Evolutionary conservation across 768 basidiomycete genomes (phyloP).

Genomic region (Suillus placidus): DNA sequence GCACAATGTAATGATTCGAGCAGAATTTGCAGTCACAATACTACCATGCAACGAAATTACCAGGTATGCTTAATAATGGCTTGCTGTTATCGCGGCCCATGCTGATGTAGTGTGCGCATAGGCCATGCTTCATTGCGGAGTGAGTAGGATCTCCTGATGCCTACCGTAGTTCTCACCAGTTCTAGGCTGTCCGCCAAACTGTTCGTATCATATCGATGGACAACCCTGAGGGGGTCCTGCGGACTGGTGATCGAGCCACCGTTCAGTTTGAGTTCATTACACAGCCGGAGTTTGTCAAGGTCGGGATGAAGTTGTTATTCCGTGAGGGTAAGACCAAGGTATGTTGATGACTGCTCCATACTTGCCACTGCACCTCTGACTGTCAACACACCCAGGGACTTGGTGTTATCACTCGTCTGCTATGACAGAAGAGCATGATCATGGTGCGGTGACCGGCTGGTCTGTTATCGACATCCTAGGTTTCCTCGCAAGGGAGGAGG

Average conservation of each 20-base stretch:
- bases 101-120: slow-evolving; percentile 26
- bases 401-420: slow-evolving; percentile 70
- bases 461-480: background rate
- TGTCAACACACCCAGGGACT: slow-evolving; percentile 53
- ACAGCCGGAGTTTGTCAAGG: slow-evolving; percentile 89
- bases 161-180: slow-evolving; percentile 11
- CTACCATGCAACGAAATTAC: slow-evolving; percentile 90
- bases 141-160: slow-evolving; percentile 36
- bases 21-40: slow-evolving; percentile 67
- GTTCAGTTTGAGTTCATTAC: slow-evolving; percentile 96
- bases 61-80: slow-evolving; percentile 53
- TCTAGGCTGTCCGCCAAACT: slow-evolving; percentile 85
- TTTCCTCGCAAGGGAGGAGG: background rate
- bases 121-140: slow-evolving; percentile 94
- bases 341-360: slow-evolving; percentile 19
- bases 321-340: slow-evolving; percentile 97
- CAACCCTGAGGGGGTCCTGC: slow-evolving; percentile 82
- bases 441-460: background rate
- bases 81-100: background rate
- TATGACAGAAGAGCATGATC: slow-evolving; percentile 38
- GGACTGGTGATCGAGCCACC: slow-evolving; percentile 93
- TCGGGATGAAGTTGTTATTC: slow-evolving; percentile 91
- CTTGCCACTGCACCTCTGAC: slow-evolving; percentile 14
- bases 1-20: background rate
- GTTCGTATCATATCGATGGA: slow-evolving; percentile 91